These are phyloP conservation scores for Stylonectria norvegica DNA, from an alignment of 2,329 filamentous ascomycete genomes.

Conservation along the genomic window DNA sequence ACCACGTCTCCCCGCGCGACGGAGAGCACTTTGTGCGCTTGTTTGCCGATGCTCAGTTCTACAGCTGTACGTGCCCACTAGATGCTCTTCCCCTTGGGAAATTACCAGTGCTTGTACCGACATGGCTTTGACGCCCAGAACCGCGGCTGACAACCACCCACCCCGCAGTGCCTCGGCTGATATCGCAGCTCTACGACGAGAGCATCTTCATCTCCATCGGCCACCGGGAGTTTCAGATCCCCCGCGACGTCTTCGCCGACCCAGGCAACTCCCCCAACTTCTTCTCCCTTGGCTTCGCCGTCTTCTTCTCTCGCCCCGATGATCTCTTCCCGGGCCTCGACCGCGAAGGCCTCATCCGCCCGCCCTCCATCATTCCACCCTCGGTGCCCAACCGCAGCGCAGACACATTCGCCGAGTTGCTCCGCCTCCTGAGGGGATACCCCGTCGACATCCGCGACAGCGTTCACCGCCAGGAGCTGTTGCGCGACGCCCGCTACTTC, in stretches of 20 bases:
- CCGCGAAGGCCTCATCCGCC: constrained; percentile 73
- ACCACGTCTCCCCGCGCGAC: constrained; percentile 78
- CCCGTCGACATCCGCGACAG: constrained; percentile 73
- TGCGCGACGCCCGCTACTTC: constrained; percentile 88
- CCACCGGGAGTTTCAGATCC: constrained; percentile 81
- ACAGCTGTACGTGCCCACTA: constrained; percentile 60
- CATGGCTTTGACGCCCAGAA: not conserved
- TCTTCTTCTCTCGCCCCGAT: constrained; percentile 77
- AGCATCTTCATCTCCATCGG: constrained; percentile 92
- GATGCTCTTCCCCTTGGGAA: too few species aligned
- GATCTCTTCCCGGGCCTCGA: constrained; percentile 85
- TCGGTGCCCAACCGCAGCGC: constrained; percentile 76
- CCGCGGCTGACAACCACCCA: constrained; percentile 2
- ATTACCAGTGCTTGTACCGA: too few species aligned
- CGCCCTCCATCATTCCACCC: constrained; percentile 81
- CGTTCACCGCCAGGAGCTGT: constrained; percentile 69
- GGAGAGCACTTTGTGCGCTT: constrained; percentile 85
- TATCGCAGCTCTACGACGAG: constrained; percentile 86
- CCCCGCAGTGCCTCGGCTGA: constrained; percentile 72
- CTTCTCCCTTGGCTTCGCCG: constrained; percentile 85
- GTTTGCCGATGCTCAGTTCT: constrained; percentile 94
- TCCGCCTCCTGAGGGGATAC: constrained; percentile 81
- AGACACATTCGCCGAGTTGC: constrained; percentile 78
- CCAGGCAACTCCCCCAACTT: constrained; percentile 94
- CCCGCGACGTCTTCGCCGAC: constrained; percentile 77